A percentile compares a stretch with the other conserved stretches of the same genome.
Evolutionary conservation across 257 asterid genomes (phyloP).

Genomic region (Penstemon newberryi): DNA sequence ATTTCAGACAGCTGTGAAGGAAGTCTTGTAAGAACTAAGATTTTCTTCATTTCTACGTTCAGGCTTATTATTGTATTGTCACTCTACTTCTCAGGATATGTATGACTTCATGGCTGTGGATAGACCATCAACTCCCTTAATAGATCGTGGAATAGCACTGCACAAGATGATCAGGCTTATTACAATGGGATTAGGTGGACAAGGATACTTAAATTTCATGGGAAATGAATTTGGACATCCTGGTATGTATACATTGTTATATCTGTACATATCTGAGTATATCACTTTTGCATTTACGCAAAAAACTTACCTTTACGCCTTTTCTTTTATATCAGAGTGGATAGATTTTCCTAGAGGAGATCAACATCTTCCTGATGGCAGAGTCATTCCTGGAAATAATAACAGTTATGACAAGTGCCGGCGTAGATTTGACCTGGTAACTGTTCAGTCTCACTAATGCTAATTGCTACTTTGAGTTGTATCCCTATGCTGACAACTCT

Average conservation of each 20-base stretch:
- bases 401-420: slow-evolving; percentile 91
- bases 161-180: slow-evolving; percentile 98
- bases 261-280: slow-evolving; percentile 9
- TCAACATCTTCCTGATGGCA: slow-evolving; percentile 78
- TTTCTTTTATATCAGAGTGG: slow-evolving; percentile 68
- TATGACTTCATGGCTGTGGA: slow-evolving; percentile 98
- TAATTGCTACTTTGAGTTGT: not conserved
- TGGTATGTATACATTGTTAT: slow-evolving; percentile 45
- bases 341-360: slow-evolving; percentile 96
- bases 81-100: slow-evolving; percentile 74
- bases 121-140: slow-evolving; percentile 81
- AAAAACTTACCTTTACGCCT: slow-evolving; percentile 4
- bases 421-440: slow-evolving; percentile 96
- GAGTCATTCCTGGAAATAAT: slow-evolving; percentile 67
- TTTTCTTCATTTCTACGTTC: slow-evolving; percentile 9
- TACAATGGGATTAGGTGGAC: slow-evolving; percentile 99
- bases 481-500: not conserved
- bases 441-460: slow-evolving; percentile 23
- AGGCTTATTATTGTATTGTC: slow-evolving; percentile 22
- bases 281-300: slow-evolving; percentile 9
- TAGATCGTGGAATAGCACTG: slow-evolving; percentile 97
- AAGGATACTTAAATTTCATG: slow-evolving; percentile 98
- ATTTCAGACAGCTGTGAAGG: not conserved
- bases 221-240: slow-evolving; percentile 99
- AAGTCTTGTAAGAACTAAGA: slow-evolving; percentile 12